Evolutionary conservation across 1,284 basidiomycete genomes (phyloP), one percentile per base, ranked within the genome.

Genomic region (Mrakiaceae sp.): DNA sequence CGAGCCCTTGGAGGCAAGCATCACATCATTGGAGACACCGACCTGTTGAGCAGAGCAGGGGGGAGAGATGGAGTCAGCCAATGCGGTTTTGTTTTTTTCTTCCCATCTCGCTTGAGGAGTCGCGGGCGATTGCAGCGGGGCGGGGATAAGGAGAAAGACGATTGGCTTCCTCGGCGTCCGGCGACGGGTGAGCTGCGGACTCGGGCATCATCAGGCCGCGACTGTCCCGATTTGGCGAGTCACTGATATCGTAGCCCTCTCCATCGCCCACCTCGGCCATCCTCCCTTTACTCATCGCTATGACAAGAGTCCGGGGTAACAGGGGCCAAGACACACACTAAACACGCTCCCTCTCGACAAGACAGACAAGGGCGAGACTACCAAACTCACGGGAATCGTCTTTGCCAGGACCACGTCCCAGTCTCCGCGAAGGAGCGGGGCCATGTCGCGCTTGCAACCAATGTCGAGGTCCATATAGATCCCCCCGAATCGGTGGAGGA

Each of bases 21-120:
- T 96, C 72, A 99, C 83, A 78, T 98, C 96, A 78, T 99, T 99
- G 64, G 90, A 94, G 14, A 98, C 86, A 53, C 93, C 93, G 70
- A 96, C 74, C 72, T 73, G 59, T 27, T 27, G 27, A 27, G 27
- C 27, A 27, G 27, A 27, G 27, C 10, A 46, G 57, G 50, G 47
- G 14, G 27, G 11, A 40, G 40, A 51, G 53, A 46, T 39, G 5
- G 27, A 27, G 44, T 52, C n/a, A 60, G 42, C 68, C 46, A 65
- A 27, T 27, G 27, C 27, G 27, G 64, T 48, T 27, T 27, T 27
- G 2, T 27, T 27, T 27, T 27, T 27, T 27, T 27, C 2, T 27
- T 27, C 27, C 27, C 27, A 27, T 27, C 27, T 27, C 27, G 27
- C 27, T 27, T 27, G 27, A 27, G 27, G 27, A 27, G 27, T 27